phyloP scores from a whole-genome alignment of 768 basidiomycete species.

The Russula brevipes region DNA sequence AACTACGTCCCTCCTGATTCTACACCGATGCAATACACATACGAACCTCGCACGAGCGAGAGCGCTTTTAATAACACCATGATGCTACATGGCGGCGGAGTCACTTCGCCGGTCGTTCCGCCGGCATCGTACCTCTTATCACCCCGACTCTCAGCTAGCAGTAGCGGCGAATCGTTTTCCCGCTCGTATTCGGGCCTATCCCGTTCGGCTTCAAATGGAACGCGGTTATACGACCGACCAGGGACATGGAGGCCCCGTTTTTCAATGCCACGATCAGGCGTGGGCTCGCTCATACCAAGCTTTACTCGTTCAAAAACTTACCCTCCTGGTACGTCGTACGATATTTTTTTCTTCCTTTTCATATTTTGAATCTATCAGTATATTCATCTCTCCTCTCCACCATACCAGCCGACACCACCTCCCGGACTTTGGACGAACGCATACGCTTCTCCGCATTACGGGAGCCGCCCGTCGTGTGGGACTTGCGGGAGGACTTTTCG shows the following conservation, averaged over 20 bases:
- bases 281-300: constrained; percentile 27
- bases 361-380: too few relatives aligned
- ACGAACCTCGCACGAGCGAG: constrained; percentile 24
- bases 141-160: constrained; percentile 3
- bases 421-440: constrained; percentile 28
- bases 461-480: constrained; percentile 41
- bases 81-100: not conserved
- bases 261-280: constrained; percentile 28
- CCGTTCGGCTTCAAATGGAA: constrained; percentile 11
- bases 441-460: constrained; percentile 29
- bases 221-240: constrained; percentile 21
- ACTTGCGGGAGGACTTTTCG: constrained; percentile 43
- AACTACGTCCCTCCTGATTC: constrained; percentile 16
- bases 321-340: constrained; percentile 20
- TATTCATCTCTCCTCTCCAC: not conserved
- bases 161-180: constrained; percentile 1
- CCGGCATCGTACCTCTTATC: constrained; percentile 15
- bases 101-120: constrained; percentile 18
- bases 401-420: constrained; percentile 8
- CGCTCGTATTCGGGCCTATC: constrained; percentile 9
- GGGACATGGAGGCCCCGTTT: constrained; percentile 34
- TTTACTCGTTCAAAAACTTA: constrained; percentile 26
- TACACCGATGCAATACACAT: constrained; percentile 2
- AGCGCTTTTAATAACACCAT: constrained; percentile 23
- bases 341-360: not conserved